A percentile compares a stretch with the other conserved stretches of the same genome.
Conservation (phyloP, 2,329 filamentous ascomycete genomes). For the Pseudogymnoascus sp. region DNA sequence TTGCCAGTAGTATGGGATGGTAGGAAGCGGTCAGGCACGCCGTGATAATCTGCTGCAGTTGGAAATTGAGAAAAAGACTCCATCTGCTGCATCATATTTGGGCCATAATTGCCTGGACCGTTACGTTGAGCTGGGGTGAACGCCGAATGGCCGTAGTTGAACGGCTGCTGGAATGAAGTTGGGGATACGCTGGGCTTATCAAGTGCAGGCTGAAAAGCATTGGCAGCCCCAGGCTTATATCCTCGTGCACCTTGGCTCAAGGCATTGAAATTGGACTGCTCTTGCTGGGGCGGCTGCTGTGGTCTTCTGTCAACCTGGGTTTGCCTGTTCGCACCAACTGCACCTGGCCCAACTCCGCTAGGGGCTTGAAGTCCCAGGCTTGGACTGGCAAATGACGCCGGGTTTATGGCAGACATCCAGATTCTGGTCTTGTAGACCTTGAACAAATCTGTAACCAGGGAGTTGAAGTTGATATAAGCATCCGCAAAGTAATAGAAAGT, state of each 20-base stretch:
- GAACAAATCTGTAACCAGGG: slow-evolving; percentile 92
- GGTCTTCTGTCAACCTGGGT: slow-evolving; percentile 33
- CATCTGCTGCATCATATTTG: slow-evolving; percentile 32
- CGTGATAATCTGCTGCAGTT: slow-evolving; percentile 36
- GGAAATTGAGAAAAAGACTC: slow-evolving; percentile 38
- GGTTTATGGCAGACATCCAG: slow-evolving; percentile 99
- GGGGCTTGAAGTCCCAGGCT: slow-evolving; percentile 63
- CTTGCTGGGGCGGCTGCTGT: slow-evolving; percentile 20
- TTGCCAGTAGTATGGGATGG: slow-evolving; percentile 31
- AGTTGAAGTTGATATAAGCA: slow-evolving; percentile 98
- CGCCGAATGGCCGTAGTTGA: slow-evolving; percentile 37
- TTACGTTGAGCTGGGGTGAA: slow-evolving; percentile 36
- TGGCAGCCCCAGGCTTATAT: slow-evolving; percentile 35
- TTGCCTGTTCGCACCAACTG: slow-evolving; percentile 47
- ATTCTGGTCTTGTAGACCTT: slow-evolving; percentile 99
- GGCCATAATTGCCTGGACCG: slow-evolving; percentile 29
- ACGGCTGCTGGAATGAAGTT: slow-evolving; percentile 32
- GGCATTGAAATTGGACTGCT: slow-evolving; percentile 24
- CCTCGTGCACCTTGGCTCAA: slow-evolving; percentile 17
- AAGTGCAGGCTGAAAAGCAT: slow-evolving; percentile 36
- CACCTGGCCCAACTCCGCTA: slow-evolving; percentile 57
- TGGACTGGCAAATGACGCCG: slow-evolving; percentile 83
- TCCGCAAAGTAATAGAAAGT: slow-evolving; percentile 99
- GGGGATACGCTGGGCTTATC: slow-evolving; percentile 30
- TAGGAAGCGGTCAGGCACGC: slow-evolving; percentile 40